These are phyloP conservation scores for Aspergillus pseudoviridinutans DNA, from an alignment of 2,329 filamentous ascomycete genomes.

Conservation along the genomic window DNA sequence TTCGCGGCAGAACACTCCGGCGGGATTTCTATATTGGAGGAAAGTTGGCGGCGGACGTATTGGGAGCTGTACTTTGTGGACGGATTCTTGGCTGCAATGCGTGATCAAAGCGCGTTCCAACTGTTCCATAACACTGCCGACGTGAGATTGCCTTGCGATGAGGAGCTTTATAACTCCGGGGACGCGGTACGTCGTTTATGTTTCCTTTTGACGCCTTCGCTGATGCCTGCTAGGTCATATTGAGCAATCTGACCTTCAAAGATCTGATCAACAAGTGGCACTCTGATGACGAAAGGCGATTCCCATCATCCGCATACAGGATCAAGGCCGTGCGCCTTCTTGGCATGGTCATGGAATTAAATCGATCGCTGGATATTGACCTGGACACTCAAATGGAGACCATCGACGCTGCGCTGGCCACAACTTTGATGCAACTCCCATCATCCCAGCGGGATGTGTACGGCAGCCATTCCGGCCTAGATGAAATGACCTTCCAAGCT, in stretches of 20 bases:
- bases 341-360: slow-evolving; percentile 59
- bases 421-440: slow-evolving; percentile 69
- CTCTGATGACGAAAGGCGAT: slow-evolving; percentile 59
- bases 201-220: neutral
- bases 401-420: slow-evolving; percentile 50
- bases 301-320: slow-evolving; percentile 77
- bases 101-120: slow-evolving; percentile 12
- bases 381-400: slow-evolving; percentile 38
- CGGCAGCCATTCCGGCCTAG: slow-evolving; percentile 61
- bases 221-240: slow-evolving; percentile 49
- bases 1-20: slow-evolving; percentile 42
- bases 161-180: slow-evolving; percentile 48
- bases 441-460: slow-evolving; percentile 61
- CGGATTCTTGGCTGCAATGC: slow-evolving; percentile 70
- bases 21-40: slow-evolving; percentile 65
- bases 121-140: slow-evolving; percentile 49
- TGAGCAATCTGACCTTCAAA: slow-evolving; percentile 49
- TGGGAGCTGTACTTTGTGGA: slow-evolving; percentile 75
- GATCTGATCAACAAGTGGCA: slow-evolving; percentile 58
- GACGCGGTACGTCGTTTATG: slow-evolving; percentile 7
- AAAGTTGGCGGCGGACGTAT: slow-evolving; percentile 82
- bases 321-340: slow-evolving; percentile 72
- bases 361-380: slow-evolving; percentile 16
- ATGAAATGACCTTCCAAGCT: slow-evolving; percentile 50
- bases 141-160: slow-evolving; percentile 71